Evolutionary conservation across 805 yeast genomes (phyloP).

Genomic region (Metschnikowia henanensis): DNA sequence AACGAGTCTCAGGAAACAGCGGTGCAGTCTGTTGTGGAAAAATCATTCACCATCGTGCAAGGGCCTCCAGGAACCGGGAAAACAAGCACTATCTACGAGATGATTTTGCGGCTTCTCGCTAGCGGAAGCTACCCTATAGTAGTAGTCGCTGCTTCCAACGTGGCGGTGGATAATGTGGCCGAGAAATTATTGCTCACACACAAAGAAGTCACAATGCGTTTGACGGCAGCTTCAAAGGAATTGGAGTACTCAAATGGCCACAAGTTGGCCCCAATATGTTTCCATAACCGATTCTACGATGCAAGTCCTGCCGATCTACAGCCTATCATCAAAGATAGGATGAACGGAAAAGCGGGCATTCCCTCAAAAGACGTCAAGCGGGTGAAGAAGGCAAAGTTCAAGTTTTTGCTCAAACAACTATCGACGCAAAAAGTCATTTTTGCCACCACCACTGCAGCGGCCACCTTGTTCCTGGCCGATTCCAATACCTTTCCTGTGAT

Average conservation of each 20-base stretch:
- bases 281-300: constrained; percentile 57
- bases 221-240: constrained; percentile 58
- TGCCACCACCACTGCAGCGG: constrained; percentile 70
- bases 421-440: constrained; percentile 54
- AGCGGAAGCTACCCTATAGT: constrained; percentile 49
- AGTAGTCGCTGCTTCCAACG: constrained; percentile 72
- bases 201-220: constrained; percentile 51
- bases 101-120: constrained; percentile 67
- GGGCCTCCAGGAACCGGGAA: constrained; percentile 97
- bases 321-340: constrained; percentile 8
- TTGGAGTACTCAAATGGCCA: constrained; percentile 56
- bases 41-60: constrained; percentile 39
- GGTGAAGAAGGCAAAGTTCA: constrained; percentile 44
- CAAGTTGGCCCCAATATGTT: constrained; percentile 55
- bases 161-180: constrained; percentile 73
- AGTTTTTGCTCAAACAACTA: constrained; percentile 40
- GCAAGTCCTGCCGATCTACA: constrained; percentile 44
- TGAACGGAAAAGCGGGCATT: background rate
- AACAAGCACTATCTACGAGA: constrained; percentile 90
- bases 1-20: constrained; percentile 81
- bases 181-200: constrained; percentile 55
- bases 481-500: constrained; percentile 57
- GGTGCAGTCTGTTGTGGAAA: constrained; percentile 35
- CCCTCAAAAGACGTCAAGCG: constrained; percentile 41
- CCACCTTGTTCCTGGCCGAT: constrained; percentile 54